phyloP scores from a whole-genome alignment of 768 basidiomycete species.

The Tephrocybe sp. region DNA sequence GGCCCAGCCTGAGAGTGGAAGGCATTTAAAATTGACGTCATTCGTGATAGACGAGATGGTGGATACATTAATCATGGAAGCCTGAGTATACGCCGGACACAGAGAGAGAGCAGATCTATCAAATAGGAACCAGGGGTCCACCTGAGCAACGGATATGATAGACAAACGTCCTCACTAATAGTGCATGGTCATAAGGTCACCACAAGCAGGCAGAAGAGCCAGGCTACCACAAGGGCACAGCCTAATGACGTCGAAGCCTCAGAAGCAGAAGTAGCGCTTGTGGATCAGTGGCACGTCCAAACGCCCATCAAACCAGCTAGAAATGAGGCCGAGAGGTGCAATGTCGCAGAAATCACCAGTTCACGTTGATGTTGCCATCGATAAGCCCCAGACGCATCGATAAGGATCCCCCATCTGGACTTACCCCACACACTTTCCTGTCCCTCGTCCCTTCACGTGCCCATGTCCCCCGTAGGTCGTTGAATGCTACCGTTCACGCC shows the following conservation, averaged over 20 bases:
- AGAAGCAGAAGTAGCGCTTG: background rate
- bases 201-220: background rate
- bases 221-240: no score
- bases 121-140: no score
- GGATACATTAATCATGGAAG: no score
- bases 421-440: background rate
- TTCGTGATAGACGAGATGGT: background rate
- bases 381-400: background rate
- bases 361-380: background rate
- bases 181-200: background rate
- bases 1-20: background rate
- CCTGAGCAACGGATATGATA: no score
- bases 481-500: no score
- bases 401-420: background rate
- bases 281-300: slow-evolving; percentile 8
- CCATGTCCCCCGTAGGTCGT: background rate
- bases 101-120: no score
- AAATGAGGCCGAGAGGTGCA: background rate
- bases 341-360: background rate
- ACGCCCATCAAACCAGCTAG: background rate
- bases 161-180: no score
- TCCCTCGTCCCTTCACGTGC: background rate
- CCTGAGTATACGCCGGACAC: no score
- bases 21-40: background rate
- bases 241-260: no score